Evolutionary conservation across 108 stramenopile species (phyloP).

Genomic region (Cyclostephanos tholiformis): DNA sequence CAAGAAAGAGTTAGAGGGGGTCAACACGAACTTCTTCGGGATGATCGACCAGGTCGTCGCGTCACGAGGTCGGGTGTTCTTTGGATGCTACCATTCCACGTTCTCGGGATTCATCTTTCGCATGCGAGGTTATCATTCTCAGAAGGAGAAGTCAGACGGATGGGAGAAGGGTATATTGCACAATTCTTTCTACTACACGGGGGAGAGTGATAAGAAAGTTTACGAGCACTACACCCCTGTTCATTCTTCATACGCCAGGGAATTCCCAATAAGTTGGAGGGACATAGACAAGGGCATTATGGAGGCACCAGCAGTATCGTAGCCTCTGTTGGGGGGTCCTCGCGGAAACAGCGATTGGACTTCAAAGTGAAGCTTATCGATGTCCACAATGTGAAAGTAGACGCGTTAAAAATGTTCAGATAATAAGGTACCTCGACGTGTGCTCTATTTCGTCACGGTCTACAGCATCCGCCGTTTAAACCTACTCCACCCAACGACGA

Average conservation of each 20-base stretch:
- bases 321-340: conserved; percentile 7
- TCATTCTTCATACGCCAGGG: conserved; percentile 63
- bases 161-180: conserved; percentile 56
- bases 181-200: conserved; percentile 69
- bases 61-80: conserved; percentile 71
- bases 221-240: conserved; percentile 62
- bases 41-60: conserved; percentile 86
- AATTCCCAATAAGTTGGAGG: conserved; percentile 81
- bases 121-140: conserved; percentile 75
- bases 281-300: conserved; percentile 63
- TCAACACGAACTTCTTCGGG: conserved; percentile 59
- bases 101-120: conserved; percentile 87
- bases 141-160: conserved; percentile 62
- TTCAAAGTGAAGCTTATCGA: too few species aligned
- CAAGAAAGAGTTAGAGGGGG: conserved; percentile 36
- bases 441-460: background rate
- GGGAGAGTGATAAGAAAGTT: conserved; percentile 35
- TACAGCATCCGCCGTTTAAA: conserved; percentile 19
- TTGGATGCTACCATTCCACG: conserved; percentile 80
- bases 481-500: too few species aligned
- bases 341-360: background rate
- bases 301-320: conserved; percentile 19
- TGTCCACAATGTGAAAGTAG: too few species aligned
- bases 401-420: background rate
- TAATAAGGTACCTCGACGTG: background rate